Evolutionary conservation across 805 yeast genomes (phyloP).

Genomic region (Kodamaea nitidulidarum): DNA sequence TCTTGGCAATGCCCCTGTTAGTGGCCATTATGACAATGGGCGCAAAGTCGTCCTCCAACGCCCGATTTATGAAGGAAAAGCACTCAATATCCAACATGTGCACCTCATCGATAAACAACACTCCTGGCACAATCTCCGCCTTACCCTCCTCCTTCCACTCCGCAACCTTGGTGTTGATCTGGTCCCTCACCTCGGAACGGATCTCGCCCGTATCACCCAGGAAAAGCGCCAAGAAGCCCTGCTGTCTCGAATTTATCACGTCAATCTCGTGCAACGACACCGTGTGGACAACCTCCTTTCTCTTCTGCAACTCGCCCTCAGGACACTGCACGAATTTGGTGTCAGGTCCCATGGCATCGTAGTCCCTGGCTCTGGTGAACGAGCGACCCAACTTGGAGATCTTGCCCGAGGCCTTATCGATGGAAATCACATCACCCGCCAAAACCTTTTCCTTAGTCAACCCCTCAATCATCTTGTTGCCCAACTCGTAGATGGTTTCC

Average conservation of each 20-base stretch:
- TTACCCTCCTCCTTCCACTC: slow-evolving; percentile 99
- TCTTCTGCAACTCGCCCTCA: slow-evolving; percentile 95
- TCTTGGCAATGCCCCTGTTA: slow-evolving; percentile 89
- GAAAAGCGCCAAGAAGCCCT: slow-evolving; percentile 92
- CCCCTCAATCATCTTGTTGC: slow-evolving; percentile 91
- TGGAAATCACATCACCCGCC: slow-evolving; percentile 95
- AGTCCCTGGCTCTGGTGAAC: slow-evolving; percentile 92
- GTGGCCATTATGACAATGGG: slow-evolving; percentile 99
- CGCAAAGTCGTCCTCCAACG: slow-evolving; percentile 92
- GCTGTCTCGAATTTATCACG: slow-evolving; percentile 95
- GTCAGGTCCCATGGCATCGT: slow-evolving; percentile 98
- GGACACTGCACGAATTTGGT: slow-evolving; percentile 98
- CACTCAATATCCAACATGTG: slow-evolving; percentile 98
- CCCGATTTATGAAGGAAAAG: slow-evolving; percentile 91
- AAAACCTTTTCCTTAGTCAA: slow-evolving; percentile 90
- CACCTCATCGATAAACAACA: slow-evolving; percentile 93
- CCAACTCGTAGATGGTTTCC: slow-evolving; percentile 96
- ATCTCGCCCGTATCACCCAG: slow-evolving; percentile 98
- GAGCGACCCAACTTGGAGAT: slow-evolving; percentile 94
- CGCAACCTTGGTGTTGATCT: slow-evolving; percentile 92
- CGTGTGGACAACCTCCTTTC: slow-evolving; percentile 94
- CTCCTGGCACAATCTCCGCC: slow-evolving; percentile 97
- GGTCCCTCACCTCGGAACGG: slow-evolving; percentile 90
- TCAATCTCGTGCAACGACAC: slow-evolving; percentile 98
- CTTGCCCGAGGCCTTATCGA: slow-evolving; percentile 93